Conservation (phyloP, 1,139 yeast genomes). For the Geotrichum carabidarum region DNA sequence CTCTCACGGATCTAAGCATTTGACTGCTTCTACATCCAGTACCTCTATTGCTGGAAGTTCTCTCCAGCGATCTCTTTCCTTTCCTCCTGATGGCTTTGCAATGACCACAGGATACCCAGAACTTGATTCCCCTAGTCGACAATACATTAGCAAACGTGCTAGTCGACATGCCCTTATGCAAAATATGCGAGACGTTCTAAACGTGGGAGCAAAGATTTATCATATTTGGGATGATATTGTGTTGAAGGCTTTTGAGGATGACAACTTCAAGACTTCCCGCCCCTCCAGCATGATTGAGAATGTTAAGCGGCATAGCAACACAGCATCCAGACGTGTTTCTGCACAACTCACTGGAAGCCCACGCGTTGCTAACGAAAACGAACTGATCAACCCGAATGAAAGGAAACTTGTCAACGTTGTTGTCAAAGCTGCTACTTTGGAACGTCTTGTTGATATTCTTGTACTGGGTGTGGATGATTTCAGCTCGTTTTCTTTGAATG, state of each 20-base stretch:
- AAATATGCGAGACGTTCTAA: slow-evolving; percentile 55
- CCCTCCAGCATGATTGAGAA: slow-evolving; percentile 48
- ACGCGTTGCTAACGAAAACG: not conserved
- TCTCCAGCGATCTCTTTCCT: slow-evolving; percentile 36
- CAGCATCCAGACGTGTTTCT: slow-evolving; percentile 34
- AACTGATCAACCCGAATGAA: not conserved
- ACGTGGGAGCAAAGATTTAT: slow-evolving; percentile 51
- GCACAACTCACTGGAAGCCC: slow-evolving; percentile 25
- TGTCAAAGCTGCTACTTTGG: slow-evolving; percentile 57
- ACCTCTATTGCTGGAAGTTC: slow-evolving; percentile 13
- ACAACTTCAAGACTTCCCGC: slow-evolving; percentile 35
- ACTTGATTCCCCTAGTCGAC: slow-evolving; percentile 37
- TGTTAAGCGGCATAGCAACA: slow-evolving; percentile 38
- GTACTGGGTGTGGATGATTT: slow-evolving; percentile 60
- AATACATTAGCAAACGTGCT: slow-evolving; percentile 37
- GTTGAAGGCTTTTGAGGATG: slow-evolving; percentile 48
- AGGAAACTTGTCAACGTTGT: slow-evolving; percentile 40
- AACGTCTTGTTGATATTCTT: slow-evolving; percentile 55
- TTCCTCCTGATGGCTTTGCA: slow-evolving; percentile 35
- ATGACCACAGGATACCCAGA: slow-evolving; percentile 39
- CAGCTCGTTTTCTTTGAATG: slow-evolving; percentile 43
- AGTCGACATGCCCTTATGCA: slow-evolving; percentile 47
- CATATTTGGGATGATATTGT: slow-evolving; percentile 50
- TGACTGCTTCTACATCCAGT: slow-evolving; percentile 10
- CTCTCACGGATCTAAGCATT: slow-evolving; percentile 1